Conservation (phyloP, 352 stramenopile species). For the Elongisporangium senticosum region DNA sequence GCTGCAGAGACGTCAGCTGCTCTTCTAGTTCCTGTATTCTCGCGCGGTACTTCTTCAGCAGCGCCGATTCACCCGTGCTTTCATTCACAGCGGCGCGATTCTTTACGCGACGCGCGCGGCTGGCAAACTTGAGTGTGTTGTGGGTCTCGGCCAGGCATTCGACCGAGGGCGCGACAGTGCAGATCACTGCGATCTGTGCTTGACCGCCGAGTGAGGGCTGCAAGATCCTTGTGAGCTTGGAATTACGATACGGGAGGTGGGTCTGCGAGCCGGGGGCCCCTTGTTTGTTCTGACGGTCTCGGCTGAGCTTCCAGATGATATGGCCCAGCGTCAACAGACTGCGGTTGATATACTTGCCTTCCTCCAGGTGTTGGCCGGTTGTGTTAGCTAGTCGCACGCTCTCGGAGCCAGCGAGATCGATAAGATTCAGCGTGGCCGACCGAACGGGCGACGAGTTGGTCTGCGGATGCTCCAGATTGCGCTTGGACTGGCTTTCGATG, state of each 20-base stretch:
- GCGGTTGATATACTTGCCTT: conserved; percentile 90
- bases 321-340: conserved; percentile 90
- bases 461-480: conserved; percentile 8
- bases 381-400: conserved; percentile 80
- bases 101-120: conserved; percentile 89
- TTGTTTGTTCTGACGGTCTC: conserved; percentile 28
- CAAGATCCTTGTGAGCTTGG: conserved; percentile 97
- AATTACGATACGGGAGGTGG: conserved; percentile 97
- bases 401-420: conserved; percentile 88
- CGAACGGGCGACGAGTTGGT: conserved; percentile 23
- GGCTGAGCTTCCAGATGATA: conserved; percentile 92
- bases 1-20: conserved; percentile 53
- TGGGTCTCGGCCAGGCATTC: conserved; percentile 92
- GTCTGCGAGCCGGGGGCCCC: conserved; percentile 8
- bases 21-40: conserved; percentile 61
- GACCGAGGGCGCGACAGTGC: conserved; percentile 92
- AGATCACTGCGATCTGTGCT: conserved; percentile 96
- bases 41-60: conserved; percentile 63
- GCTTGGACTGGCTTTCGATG: conserved; percentile 68
- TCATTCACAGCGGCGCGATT: conserved; percentile 91
- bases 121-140: conserved; percentile 96
- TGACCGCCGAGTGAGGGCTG: conserved; percentile 95
- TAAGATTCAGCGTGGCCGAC: conserved; percentile 86
- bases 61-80: conserved; percentile 50
- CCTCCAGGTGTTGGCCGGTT: conserved; percentile 64